Evolutionary conservation across 768 basidiomycete species (phyloP).

Genomic region (Lactarius deliciosus): DNA sequence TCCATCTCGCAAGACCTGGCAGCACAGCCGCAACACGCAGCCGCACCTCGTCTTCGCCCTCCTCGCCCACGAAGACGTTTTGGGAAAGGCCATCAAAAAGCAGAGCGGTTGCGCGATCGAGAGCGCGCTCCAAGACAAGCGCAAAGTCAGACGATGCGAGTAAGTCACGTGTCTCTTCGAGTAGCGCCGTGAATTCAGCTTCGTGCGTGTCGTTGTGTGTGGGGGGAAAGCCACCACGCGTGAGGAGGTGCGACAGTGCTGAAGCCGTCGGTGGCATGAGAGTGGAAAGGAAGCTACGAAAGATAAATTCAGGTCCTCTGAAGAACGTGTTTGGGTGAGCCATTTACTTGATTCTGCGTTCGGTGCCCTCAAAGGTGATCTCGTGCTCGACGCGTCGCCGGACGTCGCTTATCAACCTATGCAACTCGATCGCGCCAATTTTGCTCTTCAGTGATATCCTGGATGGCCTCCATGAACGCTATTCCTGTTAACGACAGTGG

Average conservation of each 20-base stretch:
- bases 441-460: constrained; percentile 85
- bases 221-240: constrained; percentile 56
- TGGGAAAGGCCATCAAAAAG: constrained; percentile 63
- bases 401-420: constrained; percentile 67
- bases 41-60: constrained; percentile 41
- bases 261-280: constrained; percentile 75
- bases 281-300: constrained; percentile 63
- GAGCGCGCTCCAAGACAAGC: constrained; percentile 64
- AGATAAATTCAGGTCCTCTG: constrained; percentile 17
- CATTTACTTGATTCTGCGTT: constrained; percentile 55
- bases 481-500: neutral
- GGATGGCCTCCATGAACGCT: neutral
- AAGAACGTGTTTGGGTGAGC: constrained; percentile 4
- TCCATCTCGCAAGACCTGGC: constrained; percentile 80
- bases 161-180: constrained; percentile 65
- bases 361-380: constrained; percentile 56
- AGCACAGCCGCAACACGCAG: constrained; percentile 77
- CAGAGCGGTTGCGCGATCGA: constrained; percentile 67
- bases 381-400: constrained; percentile 75
- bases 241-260: constrained; percentile 65
- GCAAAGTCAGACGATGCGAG: constrained; percentile 69
- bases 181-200: constrained; percentile 57
- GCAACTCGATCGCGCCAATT: constrained; percentile 67
- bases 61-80: constrained; percentile 54
- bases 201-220: constrained; percentile 40